Conservation (phyloP, 164 flowering plant genomes). For the Stephania yunnanensis region DNA sequence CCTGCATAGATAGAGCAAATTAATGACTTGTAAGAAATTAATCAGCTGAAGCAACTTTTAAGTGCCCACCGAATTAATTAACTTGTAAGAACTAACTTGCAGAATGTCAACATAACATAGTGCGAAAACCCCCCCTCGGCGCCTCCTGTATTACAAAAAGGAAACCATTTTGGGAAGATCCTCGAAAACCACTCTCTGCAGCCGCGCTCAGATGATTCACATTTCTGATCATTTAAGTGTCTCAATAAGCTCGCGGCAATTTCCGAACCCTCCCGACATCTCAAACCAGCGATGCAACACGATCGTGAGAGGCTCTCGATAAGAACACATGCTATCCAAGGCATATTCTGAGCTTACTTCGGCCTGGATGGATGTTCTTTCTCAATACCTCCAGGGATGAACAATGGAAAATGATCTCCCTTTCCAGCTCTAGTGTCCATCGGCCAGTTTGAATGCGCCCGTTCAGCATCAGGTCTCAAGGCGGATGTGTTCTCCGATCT, state of each 20-base stretch:
- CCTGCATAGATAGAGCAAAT: not conserved
- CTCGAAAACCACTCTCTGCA: not conserved
- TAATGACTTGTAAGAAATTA: not conserved
- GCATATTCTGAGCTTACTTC: slow-evolving; percentile 16
- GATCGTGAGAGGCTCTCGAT: not conserved
- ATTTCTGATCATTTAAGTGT: not conserved
- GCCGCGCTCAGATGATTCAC: not conserved
- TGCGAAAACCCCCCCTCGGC: not conserved
- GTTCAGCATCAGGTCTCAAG: slow-evolving; percentile 44
- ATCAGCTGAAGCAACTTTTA: not conserved
- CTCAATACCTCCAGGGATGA: slow-evolving; percentile 49
- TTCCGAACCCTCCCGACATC: not conserved
- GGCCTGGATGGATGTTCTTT: slow-evolving; percentile 28
- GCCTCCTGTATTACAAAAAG: not conserved
- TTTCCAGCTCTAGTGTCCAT: slow-evolving; percentile 50
- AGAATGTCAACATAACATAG: not conserved
- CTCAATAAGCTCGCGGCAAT: not conserved
- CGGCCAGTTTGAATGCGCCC: slow-evolving; percentile 23
- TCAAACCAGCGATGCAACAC: not conserved
- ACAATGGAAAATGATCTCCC: slow-evolving; percentile 76
- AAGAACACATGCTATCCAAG: not conserved
- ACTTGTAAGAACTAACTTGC: not conserved
- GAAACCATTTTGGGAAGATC: not conserved
- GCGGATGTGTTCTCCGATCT: slow-evolving; percentile 34
- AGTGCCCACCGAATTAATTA: not conserved